A percentile compares a stretch with the other conserved stretches of the same genome.
phyloP scores from a whole-genome alignment of 352 stramenopile species.

The Salisapilia sapeloensis region DNA sequence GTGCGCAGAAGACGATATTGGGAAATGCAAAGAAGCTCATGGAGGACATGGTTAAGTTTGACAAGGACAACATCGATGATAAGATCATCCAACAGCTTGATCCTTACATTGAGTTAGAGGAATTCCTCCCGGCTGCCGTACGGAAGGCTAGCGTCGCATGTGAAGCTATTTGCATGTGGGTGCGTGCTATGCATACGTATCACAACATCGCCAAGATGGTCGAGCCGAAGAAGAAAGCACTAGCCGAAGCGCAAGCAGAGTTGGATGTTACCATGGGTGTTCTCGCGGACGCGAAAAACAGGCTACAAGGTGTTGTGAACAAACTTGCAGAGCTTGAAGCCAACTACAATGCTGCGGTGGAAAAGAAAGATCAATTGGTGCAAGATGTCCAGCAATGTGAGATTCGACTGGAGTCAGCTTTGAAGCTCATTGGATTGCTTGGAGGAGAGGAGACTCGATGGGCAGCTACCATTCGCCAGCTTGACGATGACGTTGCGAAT shows the following conservation, averaged over 20 bases:
- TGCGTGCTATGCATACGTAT: conserved; percentile 88
- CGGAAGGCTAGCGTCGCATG: conserved; percentile 84
- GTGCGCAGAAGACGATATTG: conserved; percentile 73
- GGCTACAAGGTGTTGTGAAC: conserved; percentile 73
- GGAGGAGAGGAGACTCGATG: conserved; percentile 83
- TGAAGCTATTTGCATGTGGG: conserved; percentile 90
- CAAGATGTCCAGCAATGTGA: conserved; percentile 68
- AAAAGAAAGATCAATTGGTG: conserved; percentile 76
- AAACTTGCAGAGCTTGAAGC: conserved; percentile 80
- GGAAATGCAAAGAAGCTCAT: conserved; percentile 81
- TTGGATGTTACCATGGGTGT: conserved; percentile 79
- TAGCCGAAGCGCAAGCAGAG: conserved; percentile 67
- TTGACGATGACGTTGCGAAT: conserved; percentile 72
- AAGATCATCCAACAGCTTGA: conserved; percentile 81
- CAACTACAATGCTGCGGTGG: conserved; percentile 75
- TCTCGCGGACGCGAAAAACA: conserved; percentile 69
- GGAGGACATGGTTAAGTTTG: conserved; percentile 82
- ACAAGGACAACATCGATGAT: conserved; percentile 80
- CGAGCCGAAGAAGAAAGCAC: conserved; percentile 83
- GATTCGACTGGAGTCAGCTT: conserved; percentile 74
- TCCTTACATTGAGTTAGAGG: conserved; percentile 81
- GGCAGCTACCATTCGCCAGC: conserved; percentile 69
- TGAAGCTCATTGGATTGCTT: conserved; percentile 83
- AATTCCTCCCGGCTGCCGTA: conserved; percentile 80
- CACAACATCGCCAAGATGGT: conserved; percentile 84